phyloP scores from a whole-genome alignment of 2,329 filamentous ascomycete genomes.

The Cladosporium sp. region DNA sequence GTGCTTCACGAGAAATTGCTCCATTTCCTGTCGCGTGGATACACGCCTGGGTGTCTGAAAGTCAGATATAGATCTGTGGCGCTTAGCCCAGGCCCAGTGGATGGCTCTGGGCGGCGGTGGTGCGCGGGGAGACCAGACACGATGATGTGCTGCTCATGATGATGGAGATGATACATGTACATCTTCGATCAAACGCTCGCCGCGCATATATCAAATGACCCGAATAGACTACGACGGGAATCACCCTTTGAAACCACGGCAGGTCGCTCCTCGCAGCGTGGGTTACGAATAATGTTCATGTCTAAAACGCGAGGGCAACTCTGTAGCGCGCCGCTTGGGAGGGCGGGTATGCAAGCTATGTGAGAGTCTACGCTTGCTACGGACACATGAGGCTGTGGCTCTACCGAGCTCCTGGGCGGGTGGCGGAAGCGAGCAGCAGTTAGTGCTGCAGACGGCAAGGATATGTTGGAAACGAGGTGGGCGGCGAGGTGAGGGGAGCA shows the following conservation, averaged over 20 bases:
- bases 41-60: slow-evolving; percentile 5
- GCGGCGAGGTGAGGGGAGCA: slow-evolving; percentile 14
- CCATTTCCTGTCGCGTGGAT: neutral
- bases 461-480: slow-evolving; percentile 12
- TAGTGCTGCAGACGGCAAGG: slow-evolving; percentile 18
- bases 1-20: slow-evolving; percentile 10
- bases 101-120: slow-evolving; percentile 6
- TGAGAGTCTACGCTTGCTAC: neutral
- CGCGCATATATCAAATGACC: slow-evolving; percentile 12
- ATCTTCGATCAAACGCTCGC: slow-evolving; percentile 6
- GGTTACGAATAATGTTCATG: slow-evolving; percentile 1
- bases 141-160: slow-evolving; percentile 9
- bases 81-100: slow-evolving; percentile 10
- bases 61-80: slow-evolving; percentile 14
- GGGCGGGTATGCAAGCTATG: neutral
- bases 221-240: neutral
- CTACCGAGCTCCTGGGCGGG: slow-evolving; percentile 20
- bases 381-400: slow-evolving; percentile 9
- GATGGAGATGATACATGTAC: neutral
- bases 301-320: slow-evolving; percentile 20
- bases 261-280: neutral
- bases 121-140: neutral
- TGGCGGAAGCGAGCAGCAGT: slow-evolving; percentile 4
- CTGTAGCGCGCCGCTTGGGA: slow-evolving; percentile 12
- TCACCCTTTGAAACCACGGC: slow-evolving; percentile 13